These are phyloP conservation scores for Truncatella angustata DNA, from an alignment of 2,329 filamentous ascomycete genomes.

Conservation along the genomic window DNA sequence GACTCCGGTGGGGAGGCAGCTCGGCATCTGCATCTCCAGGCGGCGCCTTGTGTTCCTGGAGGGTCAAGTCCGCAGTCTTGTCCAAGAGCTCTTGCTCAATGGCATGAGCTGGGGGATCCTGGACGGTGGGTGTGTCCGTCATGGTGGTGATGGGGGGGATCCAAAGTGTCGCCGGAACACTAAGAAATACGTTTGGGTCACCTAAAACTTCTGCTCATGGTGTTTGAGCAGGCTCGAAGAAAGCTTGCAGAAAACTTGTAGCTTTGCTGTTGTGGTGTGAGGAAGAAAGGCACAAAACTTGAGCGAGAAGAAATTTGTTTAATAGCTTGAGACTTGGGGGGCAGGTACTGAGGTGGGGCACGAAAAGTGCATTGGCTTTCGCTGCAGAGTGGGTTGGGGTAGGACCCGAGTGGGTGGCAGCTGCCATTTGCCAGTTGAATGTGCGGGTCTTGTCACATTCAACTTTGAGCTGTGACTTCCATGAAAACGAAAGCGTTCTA, in stretches of 20 bases:
- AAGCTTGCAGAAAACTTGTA: neutral
- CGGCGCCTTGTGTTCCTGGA: conserved; percentile 18
- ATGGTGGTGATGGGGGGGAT: neutral
- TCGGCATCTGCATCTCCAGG: conserved; percentile 27
- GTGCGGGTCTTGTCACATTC: no score
- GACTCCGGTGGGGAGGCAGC: conserved; percentile 65
- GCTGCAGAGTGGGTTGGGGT: no score
- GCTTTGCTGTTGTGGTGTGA: conserved; percentile 1
- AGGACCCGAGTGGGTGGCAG: no score
- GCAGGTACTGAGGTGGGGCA: neutral
- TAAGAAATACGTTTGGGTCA: conserved; percentile 10
- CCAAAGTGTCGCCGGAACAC: neutral
- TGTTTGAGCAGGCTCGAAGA: conserved; percentile 8
- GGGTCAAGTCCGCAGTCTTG: conserved; percentile 23
- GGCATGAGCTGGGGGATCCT: conserved; percentile 14
- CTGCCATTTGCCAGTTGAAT: no score
- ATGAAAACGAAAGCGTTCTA: no score
- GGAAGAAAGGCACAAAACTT: neutral
- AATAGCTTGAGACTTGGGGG: neutral
- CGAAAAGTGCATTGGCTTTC: neutral
- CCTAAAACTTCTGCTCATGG: conserved; percentile 9
- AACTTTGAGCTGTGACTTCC: no score
- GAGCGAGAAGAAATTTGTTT: neutral
- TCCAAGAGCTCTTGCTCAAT: conserved; percentile 25
- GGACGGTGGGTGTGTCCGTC: conserved; percentile 12